A percentile compares a stretch with the other conserved stretches of the same genome.
phyloP scores from a whole-genome alignment of 1,284 basidiomycete species.

The Sanghuangporus sanghuang region DNA sequence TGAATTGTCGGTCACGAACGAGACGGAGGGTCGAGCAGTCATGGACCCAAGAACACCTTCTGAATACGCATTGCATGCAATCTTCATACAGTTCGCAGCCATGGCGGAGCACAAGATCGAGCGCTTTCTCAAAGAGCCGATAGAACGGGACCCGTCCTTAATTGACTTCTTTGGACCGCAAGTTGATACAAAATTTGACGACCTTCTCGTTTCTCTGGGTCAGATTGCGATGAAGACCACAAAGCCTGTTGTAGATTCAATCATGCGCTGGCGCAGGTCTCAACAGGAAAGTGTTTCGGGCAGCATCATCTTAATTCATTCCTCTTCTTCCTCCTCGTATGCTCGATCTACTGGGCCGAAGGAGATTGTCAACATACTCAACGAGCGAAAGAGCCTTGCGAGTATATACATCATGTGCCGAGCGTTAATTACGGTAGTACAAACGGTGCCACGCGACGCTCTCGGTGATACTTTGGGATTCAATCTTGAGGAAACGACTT shows the following conservation, averaged over 20 bases:
- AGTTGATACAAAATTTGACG: conserved; percentile 76
- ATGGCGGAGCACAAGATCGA: conserved; percentile 76
- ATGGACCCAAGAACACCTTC: conserved; percentile 75
- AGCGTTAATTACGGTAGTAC: conserved; percentile 74
- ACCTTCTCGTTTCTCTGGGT: conserved; percentile 75
- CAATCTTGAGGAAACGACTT: conserved; percentile 79
- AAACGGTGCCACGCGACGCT: conserved; percentile 67
- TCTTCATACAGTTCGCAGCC: conserved; percentile 81
- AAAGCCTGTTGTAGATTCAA: conserved; percentile 80
- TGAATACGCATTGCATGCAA: conserved; percentile 81
- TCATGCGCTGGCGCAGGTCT: conserved; percentile 82
- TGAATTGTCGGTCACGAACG: conserved; percentile 47
- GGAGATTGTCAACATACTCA: conserved; percentile 57
- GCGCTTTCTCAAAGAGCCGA: conserved; percentile 58
- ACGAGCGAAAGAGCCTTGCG: conserved; percentile 76
- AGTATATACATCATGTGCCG: conserved; percentile 88
- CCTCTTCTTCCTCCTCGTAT: conserved; percentile 36
- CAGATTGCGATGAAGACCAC: conserved; percentile 83
- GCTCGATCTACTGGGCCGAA: conserved; percentile 34
- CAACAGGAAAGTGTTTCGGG: conserved; percentile 64
- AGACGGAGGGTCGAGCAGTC: conserved; percentile 58
- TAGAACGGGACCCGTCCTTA: conserved; percentile 69
- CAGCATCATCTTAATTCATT: conserved; percentile 47
- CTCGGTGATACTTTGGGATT: conserved; percentile 75
- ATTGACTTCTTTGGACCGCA: conserved; percentile 63